Evolutionary conservation across 805 yeast species (phyloP).

Genomic region (Lipomyces japonicus): DNA sequence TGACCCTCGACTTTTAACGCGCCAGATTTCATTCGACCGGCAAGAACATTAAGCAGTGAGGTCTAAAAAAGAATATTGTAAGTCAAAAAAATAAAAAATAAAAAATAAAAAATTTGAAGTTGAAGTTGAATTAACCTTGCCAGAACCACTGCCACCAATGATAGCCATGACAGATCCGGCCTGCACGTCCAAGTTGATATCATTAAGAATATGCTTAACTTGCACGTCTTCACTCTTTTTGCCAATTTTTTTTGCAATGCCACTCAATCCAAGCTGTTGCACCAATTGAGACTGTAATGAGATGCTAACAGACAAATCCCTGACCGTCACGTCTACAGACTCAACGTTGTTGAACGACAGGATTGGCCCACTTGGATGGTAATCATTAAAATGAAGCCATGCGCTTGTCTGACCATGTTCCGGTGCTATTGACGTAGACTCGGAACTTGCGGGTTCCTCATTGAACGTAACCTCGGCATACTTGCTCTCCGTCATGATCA

Average conservation of each 20-base stretch:
- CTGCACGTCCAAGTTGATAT: slow-evolving; percentile 57
- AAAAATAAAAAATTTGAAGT: too few relatives aligned
- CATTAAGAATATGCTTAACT: slow-evolving; percentile 42
- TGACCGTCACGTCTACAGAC: slow-evolving; percentile 24
- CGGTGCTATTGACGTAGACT: too few relatives aligned
- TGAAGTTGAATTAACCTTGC: slow-evolving; percentile 46
- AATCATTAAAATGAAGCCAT: too few relatives aligned
- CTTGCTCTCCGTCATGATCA: too few relatives aligned
- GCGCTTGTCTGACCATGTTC: too few relatives aligned
- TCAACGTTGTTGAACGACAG: slow-evolving; percentile 29
- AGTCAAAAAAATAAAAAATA: neutral
- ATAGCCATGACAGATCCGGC: slow-evolving; percentile 69
- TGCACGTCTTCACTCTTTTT: neutral
- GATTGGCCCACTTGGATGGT: too few relatives aligned
- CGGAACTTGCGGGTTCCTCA: too few relatives aligned
- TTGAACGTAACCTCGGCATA: too few relatives aligned
- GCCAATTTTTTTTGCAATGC: neutral
- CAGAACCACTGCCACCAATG: slow-evolving; percentile 85
- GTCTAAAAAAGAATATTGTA: slow-evolving; percentile 41
- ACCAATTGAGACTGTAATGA: slow-evolving; percentile 2
- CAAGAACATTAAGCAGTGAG: slow-evolving; percentile 58
- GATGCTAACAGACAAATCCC: slow-evolving; percentile 25
- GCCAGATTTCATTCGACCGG: slow-evolving; percentile 33
- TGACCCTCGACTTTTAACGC: slow-evolving; percentile 31
- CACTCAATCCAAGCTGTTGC: slow-evolving; percentile 5